These are phyloP conservation scores for Russula virescens DNA, from an alignment of 768 basidiomycete genomes.

Conservation along the genomic window DNA sequence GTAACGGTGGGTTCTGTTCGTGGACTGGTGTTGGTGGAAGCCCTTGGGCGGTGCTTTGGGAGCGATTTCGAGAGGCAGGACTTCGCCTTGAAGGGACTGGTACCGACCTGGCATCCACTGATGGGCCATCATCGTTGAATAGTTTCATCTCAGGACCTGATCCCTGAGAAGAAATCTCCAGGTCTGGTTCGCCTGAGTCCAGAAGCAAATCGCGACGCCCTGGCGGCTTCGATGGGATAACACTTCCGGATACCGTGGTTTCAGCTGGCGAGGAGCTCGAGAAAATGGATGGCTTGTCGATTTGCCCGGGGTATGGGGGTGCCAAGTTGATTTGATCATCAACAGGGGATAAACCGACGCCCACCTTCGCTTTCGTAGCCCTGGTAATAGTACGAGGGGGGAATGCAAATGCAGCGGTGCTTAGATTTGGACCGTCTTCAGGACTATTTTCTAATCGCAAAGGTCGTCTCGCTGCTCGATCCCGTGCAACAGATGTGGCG, in stretches of 20 bases:
- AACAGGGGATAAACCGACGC: neutral
- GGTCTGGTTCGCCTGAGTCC: slow-evolving; percentile 1
- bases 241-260: neutral
- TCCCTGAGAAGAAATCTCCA: neutral
- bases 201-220: slow-evolving; percentile 10
- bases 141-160: slow-evolving; percentile 3
- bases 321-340: slow-evolving; percentile 7
- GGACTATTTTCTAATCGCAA: slow-evolving; percentile 30
- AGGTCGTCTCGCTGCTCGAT: slow-evolving; percentile 31
- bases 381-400: slow-evolving; percentile 36
- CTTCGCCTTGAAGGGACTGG: slow-evolving; percentile 3
- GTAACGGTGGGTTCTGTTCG: slow-evolving; percentile 1
- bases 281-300: neutral
- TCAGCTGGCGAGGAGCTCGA: slow-evolving; percentile 4
- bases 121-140: neutral
- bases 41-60: slow-evolving; percentile 14
- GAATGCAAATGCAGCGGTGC: slow-evolving; percentile 49
- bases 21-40: neutral
- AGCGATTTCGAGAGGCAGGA: slow-evolving; percentile 14
- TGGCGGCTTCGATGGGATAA: neutral
- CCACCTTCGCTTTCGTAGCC: slow-evolving; percentile 22
- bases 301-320: neutral
- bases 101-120: neutral
- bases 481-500: slow-evolving; percentile 33
- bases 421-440: slow-evolving; percentile 42